phyloP scores from a whole-genome alignment of 768 basidiomycete genomes.

The Leccinum sublutescens region DNA sequence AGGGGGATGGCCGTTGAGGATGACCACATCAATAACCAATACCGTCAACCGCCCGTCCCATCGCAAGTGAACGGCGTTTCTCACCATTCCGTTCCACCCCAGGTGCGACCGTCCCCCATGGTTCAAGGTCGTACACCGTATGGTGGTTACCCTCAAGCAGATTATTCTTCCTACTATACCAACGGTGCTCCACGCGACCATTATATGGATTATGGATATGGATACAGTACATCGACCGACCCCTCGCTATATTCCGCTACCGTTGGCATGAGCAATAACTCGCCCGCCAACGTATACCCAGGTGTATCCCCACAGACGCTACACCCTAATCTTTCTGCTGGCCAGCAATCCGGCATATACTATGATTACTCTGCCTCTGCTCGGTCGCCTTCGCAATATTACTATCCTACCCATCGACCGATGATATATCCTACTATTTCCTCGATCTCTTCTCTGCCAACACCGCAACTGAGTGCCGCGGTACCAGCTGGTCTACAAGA shows the following conservation, averaged over 20 bases:
- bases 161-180: constrained; percentile 60
- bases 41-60: constrained; percentile 36
- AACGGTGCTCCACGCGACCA: constrained; percentile 48
- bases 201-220: constrained; percentile 56
- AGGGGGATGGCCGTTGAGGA: constrained; percentile 64
- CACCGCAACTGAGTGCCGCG: constrained; percentile 44
- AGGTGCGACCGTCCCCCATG: constrained; percentile 42
- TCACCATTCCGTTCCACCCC: constrained; percentile 34
- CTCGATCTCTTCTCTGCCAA: constrained; percentile 52
- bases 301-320: constrained; percentile 41
- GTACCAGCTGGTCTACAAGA: constrained; percentile 42
- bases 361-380: constrained; percentile 54
- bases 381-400: constrained; percentile 58
- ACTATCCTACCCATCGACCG: constrained; percentile 54
- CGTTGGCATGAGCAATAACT: constrained; percentile 42
- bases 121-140: constrained; percentile 48
- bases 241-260: constrained; percentile 50
- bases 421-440: constrained; percentile 57
- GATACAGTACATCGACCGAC: constrained; percentile 50
- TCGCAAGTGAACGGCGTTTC: constrained; percentile 31
- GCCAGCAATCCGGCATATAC: constrained; percentile 53
- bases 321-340: constrained; percentile 41
- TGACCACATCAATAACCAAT: constrained; percentile 40
- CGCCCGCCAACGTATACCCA: constrained; percentile 50
- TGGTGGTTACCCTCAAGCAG: constrained; percentile 49